Conservation (phyloP, 192 early-diverging fungal species). For the Obelidium mucronatum region DNA sequence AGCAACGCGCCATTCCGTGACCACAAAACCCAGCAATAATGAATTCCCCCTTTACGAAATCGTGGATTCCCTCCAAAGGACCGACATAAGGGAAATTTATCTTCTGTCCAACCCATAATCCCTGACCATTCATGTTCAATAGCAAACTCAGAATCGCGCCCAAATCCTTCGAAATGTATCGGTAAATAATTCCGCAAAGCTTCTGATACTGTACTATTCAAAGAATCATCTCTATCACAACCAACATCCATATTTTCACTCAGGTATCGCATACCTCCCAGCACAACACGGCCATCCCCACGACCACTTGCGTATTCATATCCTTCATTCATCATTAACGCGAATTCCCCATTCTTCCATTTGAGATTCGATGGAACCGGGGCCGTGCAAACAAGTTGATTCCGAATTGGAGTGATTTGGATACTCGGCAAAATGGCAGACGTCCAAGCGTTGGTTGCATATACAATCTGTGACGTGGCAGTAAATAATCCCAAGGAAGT, state of each 20-base stretch:
- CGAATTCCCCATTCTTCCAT: background rate
- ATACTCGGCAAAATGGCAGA: constrained; percentile 45
- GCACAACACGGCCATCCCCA: constrained; percentile 51
- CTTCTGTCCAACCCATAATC: constrained; percentile 53
- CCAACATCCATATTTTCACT: constrained; percentile 46
- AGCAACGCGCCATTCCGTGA: constrained; percentile 60
- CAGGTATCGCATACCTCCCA: constrained; percentile 54
- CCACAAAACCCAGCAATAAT: constrained; percentile 53
- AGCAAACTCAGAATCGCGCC: background rate
- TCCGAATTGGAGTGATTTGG: constrained; percentile 53
- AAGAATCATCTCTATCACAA: constrained; percentile 37
- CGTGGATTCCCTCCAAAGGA: constrained; percentile 7
- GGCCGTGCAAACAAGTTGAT: constrained; percentile 55
- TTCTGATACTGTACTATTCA: constrained; percentile 32
- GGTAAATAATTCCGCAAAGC: constrained; percentile 41
- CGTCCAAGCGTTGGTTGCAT: constrained; percentile 59
- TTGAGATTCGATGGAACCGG: constrained; percentile 12
- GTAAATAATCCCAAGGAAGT: constrained; percentile 24
- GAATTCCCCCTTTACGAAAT: constrained; percentile 26
- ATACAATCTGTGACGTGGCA: constrained; percentile 30
- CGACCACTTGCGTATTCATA: constrained; percentile 57
- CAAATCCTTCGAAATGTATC: constrained; percentile 23
- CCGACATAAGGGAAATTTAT: constrained; percentile 54
- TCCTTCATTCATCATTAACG: constrained; percentile 42
- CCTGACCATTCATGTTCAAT: constrained; percentile 53